Conservation (phyloP, 2,329 filamentous ascomycete genomes). For the Penicillium italicum region DNA sequence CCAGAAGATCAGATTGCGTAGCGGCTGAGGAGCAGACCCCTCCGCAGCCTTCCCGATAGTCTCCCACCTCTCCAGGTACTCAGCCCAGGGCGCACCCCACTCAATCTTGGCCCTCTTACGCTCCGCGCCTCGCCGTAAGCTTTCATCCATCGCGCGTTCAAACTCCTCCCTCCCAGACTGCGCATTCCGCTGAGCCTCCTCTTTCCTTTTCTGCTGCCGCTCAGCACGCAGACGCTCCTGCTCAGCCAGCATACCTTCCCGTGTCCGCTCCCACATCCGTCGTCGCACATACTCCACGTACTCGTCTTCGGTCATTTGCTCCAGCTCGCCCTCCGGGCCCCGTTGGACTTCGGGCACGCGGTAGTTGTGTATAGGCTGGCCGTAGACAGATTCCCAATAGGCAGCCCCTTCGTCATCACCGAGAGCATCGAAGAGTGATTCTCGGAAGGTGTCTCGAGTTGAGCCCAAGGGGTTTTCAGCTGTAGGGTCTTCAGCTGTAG, state of each 20-base stretch:
- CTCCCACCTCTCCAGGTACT: slow-evolving; percentile 65
- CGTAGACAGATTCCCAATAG: slow-evolving; percentile 97
- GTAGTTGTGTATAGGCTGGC: slow-evolving; percentile 87
- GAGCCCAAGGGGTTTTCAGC: background rate
- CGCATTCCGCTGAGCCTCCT: slow-evolving; percentile 32
- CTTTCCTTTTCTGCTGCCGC: slow-evolving; percentile 46
- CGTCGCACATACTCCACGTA: slow-evolving; percentile 80
- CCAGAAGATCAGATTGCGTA: slow-evolving; percentile 61
- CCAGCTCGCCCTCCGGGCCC: slow-evolving; percentile 58
- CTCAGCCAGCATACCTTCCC: slow-evolving; percentile 78
- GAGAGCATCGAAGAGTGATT: slow-evolving; percentile 93
- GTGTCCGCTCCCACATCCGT: slow-evolving; percentile 94
- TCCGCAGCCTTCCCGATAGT: slow-evolving; percentile 35
- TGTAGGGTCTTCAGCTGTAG: background rate
- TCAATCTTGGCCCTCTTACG: slow-evolving; percentile 41
- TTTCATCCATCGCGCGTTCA: slow-evolving; percentile 64
- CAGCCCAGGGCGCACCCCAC: slow-evolving; percentile 60
- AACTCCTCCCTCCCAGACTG: slow-evolving; percentile 43
- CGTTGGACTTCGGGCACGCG: slow-evolving; percentile 47
- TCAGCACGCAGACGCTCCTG: slow-evolving; percentile 59
- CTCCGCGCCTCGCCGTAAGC: slow-evolving; percentile 63
- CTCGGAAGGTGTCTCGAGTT: slow-evolving; percentile 69
- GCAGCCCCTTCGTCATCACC: slow-evolving; percentile 93
- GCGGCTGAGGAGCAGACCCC: slow-evolving; percentile 14
- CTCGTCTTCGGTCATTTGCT: slow-evolving; percentile 88